Conservation (phyloP, 164 flowering plant species). For the Magnolia sinica region DNA sequence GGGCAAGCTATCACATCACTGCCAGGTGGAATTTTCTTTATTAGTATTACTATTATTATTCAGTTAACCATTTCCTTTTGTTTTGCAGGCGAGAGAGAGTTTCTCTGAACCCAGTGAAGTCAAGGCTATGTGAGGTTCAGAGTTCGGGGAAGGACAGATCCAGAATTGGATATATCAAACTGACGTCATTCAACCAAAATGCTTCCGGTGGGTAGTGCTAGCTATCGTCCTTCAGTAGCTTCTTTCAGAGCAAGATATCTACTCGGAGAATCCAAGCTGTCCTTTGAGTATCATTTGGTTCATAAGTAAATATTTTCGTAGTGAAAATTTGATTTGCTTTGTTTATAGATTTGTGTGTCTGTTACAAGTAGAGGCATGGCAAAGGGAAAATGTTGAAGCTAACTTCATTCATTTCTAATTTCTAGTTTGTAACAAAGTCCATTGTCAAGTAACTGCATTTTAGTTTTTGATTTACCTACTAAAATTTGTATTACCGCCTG, state of each 20-base stretch:
- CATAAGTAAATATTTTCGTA: not conserved
- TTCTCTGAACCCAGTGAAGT: slow-evolving; percentile 81
- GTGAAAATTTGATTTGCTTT: not conserved
- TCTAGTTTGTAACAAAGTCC: not conserved
- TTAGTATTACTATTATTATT: not conserved
- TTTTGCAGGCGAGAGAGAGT: slow-evolving; percentile 75
- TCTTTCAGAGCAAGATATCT: not conserved
- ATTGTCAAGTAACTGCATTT: not conserved
- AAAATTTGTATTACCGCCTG: no score
- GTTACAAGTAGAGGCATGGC: not conserved
- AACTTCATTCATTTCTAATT: not conserved
- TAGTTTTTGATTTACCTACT: not conserved
- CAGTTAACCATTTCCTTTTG: not conserved
- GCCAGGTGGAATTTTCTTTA: no score
- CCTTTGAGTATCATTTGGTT: not conserved
- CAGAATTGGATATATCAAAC: slow-evolving; percentile 85
- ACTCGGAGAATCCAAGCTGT: not conserved
- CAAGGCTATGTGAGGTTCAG: slow-evolving; percentile 68
- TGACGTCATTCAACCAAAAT: slow-evolving; percentile 83
- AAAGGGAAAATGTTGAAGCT: not conserved
- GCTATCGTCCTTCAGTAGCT: slow-evolving; percentile 10
- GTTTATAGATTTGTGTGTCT: not conserved
- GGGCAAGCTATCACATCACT: no score
- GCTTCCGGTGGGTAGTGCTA: slow-evolving; percentile 63
- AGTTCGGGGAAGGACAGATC: slow-evolving; percentile 58